Evolutionary conservation across 371 early-diverging fungal genomes (phyloP).

Genomic region (Rhizopus microsporus): DNA sequence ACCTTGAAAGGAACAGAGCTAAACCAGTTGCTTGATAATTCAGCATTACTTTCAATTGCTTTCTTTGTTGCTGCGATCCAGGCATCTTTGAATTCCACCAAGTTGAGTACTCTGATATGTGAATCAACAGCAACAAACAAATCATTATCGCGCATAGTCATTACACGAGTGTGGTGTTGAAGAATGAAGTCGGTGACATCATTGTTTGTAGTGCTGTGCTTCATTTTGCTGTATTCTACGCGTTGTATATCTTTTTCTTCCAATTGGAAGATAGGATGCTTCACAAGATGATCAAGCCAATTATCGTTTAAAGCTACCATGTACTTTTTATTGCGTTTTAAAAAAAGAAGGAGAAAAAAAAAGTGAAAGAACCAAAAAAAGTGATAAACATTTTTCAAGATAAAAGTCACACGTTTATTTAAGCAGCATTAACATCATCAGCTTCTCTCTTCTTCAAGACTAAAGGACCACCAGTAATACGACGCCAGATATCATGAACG

Average conservation of each 20-base stretch:
- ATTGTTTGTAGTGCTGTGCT: slow-evolving; percentile 14
- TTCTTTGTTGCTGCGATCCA: slow-evolving; percentile 35
- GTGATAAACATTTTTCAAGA: neutral
- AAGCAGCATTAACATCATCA: slow-evolving; percentile 57
- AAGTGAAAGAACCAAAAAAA: neutral
- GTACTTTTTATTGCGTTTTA: neutral
- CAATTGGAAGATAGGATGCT: slow-evolving; percentile 28
- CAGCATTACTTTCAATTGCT: slow-evolving; percentile 8
- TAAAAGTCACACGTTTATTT: slow-evolving; percentile 14
- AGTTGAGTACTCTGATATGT: slow-evolving; percentile 36
- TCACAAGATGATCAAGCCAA: slow-evolving; percentile 25
- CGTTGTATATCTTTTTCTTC: slow-evolving; percentile 8
- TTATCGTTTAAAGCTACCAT: slow-evolving; percentile 5
- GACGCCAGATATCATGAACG: slow-evolving; percentile 91
- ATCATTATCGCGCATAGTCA: slow-evolving; percentile 38
- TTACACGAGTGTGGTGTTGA: slow-evolving; percentile 32
- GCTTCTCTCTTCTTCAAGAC: slow-evolving; percentile 67
- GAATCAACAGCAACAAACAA: slow-evolving; percentile 41
- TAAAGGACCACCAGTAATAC: slow-evolving; percentile 91
- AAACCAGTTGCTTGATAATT: slow-evolving; percentile 27
- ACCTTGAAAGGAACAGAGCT: slow-evolving; percentile 42
- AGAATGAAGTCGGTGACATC: slow-evolving; percentile 6
- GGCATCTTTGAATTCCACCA: slow-evolving; percentile 38
- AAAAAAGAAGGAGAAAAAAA: neutral
- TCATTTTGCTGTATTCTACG: slow-evolving; percentile 2